Conservation (phyloP, 2,329 filamentous ascomycete genomes). For the Paecilomyces fulvus region DNA sequence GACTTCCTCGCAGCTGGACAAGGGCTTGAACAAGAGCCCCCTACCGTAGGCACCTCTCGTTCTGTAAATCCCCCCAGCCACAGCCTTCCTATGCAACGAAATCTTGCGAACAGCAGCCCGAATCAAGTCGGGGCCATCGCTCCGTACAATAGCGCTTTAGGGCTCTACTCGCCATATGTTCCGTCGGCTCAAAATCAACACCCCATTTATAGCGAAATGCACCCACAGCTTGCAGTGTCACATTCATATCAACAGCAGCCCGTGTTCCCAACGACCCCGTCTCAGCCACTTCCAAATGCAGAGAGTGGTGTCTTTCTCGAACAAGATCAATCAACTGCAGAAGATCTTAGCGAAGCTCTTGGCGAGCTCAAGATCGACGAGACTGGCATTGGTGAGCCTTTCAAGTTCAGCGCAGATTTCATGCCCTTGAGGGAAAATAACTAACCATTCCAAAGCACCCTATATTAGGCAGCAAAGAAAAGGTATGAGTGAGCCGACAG, state of each 20-base stretch:
- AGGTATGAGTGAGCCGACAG: constrained; percentile 42
- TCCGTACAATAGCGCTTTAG: constrained; percentile 37
- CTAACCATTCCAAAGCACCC: constrained; percentile 51
- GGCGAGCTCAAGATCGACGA: constrained; percentile 83
- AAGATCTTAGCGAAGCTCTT: constrained; percentile 69
- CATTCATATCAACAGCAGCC: constrained; percentile 20
- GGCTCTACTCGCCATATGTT: constrained; percentile 33
- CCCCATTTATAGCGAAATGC: constrained; percentile 21
- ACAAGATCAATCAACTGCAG: constrained; percentile 57
- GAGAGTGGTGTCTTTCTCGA: constrained; percentile 47
- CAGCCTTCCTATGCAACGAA: constrained; percentile 45
- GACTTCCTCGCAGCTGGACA: constrained; percentile 24
- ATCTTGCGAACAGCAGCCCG: constrained; percentile 41
- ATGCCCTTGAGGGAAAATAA: constrained; percentile 1
- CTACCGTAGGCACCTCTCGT: constrained; percentile 20
- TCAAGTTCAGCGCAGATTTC: neutral
- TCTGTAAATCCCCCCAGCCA: constrained; percentile 43
- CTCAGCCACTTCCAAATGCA: constrained; percentile 18
- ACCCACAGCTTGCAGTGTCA: constrained; percentile 23
- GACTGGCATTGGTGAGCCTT: constrained; percentile 65
- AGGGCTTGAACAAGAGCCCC: constrained; percentile 16
- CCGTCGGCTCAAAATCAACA: constrained; percentile 16
- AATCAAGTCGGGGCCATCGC: constrained; percentile 34
- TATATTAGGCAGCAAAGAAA: constrained; percentile 66
- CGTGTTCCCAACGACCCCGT: constrained; percentile 17